Conservation (phyloP, 805 yeast genomes). For the Maudiozyma bulderi region DNA sequence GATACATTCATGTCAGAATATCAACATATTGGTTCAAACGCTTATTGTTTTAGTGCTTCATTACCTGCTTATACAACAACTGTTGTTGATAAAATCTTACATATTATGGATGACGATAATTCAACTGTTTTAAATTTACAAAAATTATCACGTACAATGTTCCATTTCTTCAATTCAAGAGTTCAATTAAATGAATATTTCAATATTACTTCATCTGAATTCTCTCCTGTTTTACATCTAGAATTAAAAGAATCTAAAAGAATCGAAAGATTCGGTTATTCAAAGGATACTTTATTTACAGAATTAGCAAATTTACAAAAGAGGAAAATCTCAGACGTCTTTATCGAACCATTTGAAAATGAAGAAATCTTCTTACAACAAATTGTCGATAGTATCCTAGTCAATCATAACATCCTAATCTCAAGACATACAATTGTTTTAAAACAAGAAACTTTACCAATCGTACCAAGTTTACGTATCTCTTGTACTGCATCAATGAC, state of each 20-base stretch:
- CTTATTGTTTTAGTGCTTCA: constrained; percentile 90
- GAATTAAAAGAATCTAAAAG: constrained; percentile 38
- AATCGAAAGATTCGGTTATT: constrained; percentile 24
- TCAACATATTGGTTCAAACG: constrained; percentile 82
- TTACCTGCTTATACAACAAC: constrained; percentile 85
- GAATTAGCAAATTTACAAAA: constrained; percentile 22
- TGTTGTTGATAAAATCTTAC: constrained; percentile 47
- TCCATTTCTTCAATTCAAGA: constrained; percentile 35
- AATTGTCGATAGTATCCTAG: constrained; percentile 49
- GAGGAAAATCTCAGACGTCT: constrained; percentile 26
- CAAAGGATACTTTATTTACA: constrained; percentile 21
- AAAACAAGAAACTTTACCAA: constrained; percentile 65
- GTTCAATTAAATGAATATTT: constrained; percentile 31
- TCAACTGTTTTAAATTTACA: constrained; percentile 30
- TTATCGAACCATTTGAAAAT: constrained; percentile 29
- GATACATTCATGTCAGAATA: constrained; percentile 74
- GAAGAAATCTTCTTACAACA: constrained; percentile 58
- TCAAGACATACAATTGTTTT: constrained; percentile 54
- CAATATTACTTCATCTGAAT: constrained; percentile 44
- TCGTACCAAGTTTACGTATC: constrained; percentile 51
- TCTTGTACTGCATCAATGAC: constrained; percentile 40
- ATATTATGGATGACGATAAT: constrained; percentile 37
- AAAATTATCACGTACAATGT: constrained; percentile 32
- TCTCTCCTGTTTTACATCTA: constrained; percentile 64
- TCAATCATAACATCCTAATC: constrained; percentile 46